Evolutionary conservation across 1,284 basidiomycete species (phyloP), one percentile per base, ranked within the genome.

Genomic region (Somion occarium): DNA sequence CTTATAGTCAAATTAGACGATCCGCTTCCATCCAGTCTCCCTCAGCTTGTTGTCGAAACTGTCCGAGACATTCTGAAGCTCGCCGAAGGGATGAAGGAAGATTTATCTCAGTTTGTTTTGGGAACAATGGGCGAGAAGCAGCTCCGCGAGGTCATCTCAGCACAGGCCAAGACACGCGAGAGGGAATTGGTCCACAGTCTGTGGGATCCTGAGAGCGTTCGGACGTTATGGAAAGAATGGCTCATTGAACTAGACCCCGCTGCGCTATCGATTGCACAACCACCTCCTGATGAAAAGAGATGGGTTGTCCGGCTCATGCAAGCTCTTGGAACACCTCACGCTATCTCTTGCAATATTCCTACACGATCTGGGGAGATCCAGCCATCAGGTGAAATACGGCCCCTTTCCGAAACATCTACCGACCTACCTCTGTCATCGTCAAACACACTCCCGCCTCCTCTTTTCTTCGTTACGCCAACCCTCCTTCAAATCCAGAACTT

Each of bases 401-500:
- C 37, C 39, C 58, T 63, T 13, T 39, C 49, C 5, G 50, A 46
- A 48, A 41, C 52, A 5, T 49, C 49, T 18, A 23, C 57, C 15
- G 23, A 63, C 56, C 52, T 44, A 1, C 51, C 38, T 3, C 38
- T 53, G 11, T 27, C 43, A 9, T 22, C 55, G 2, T 46, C 52
- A 38, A 79, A 84, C 55, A 46, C 53, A 2, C 70, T 88, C 15
- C 82, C 87, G 2, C 78, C 84, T 1, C 72, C 78, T 15, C 77
- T 89, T 55, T 76, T 85, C 58, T 79, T 87, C 61, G 70, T 72
- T 1, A 60, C 70, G 1, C 78, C 79, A 1, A 61, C 71, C 3
- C 70, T 89, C 1, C 63, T 85, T 46, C 73, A 73, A 56, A 60
- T 80, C 13, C 87, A 90, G 62, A 88, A 90, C 59, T 75, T 76